phyloP scores from a whole-genome alignment of 768 basidiomycete genomes.

The Xerocomellus intermedius region DNA sequence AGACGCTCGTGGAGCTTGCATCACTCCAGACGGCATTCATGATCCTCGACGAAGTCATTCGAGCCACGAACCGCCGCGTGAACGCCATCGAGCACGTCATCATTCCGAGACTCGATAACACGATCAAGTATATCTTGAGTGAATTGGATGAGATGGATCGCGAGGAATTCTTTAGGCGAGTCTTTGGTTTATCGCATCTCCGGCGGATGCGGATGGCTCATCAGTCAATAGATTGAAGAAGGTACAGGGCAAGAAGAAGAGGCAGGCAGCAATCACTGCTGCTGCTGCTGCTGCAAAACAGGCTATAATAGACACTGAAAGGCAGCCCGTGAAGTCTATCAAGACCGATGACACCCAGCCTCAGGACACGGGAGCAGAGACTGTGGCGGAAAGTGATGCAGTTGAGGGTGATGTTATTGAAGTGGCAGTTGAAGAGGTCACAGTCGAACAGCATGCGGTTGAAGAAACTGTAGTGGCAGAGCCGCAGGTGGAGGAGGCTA shows the following conservation, averaged over 20 bases:
- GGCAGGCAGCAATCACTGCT: constrained; percentile 54
- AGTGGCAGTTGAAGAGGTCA: constrained; percentile 30
- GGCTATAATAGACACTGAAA: constrained; percentile 4
- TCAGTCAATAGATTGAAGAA: constrained; percentile 74
- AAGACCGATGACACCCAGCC: constrained; percentile 5
- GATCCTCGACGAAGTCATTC: constrained; percentile 98
- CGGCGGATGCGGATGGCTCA: constrained; percentile 1
- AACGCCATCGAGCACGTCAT: constrained; percentile 98
- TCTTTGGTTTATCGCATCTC: background rate
- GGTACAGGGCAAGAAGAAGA: constrained; percentile 96
- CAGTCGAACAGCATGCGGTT: constrained; percentile 31
- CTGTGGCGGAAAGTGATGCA: constrained; percentile 1
- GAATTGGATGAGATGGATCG: constrained; percentile 99
- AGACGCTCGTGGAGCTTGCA: constrained; percentile 95
- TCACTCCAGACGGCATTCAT: constrained; percentile 97
- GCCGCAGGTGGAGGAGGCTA: constrained; percentile 32
- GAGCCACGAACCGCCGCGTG: constrained; percentile 97
- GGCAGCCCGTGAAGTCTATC: constrained; percentile 1
- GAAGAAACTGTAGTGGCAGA: constrained; percentile 5
- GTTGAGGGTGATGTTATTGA: constrained; percentile 2
- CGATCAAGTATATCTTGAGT: constrained; percentile 96
- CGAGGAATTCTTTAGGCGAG: constrained; percentile 88
- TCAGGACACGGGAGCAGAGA: background rate
- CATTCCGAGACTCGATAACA: constrained; percentile 94
- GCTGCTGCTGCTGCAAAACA: constrained; percentile 28